Percentiles rank a stretch among this genome's conserved stretches.
phyloP scores from a whole-genome alignment of 2,329 filamentous ascomycete genomes.

The Aspergillus sp. region DNA sequence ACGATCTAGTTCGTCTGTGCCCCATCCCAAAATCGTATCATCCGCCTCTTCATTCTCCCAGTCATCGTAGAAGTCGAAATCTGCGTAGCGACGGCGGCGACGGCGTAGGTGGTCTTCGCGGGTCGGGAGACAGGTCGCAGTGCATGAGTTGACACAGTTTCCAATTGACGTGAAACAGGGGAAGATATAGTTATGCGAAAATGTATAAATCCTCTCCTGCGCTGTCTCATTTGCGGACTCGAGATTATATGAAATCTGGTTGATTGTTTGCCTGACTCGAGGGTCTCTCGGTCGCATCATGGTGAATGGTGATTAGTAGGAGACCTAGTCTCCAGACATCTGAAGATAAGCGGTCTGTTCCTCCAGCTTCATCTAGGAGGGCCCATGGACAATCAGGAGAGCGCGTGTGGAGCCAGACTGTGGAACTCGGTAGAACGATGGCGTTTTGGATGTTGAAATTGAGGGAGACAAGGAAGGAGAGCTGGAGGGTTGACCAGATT shows the following conservation, averaged over 20 bases:
- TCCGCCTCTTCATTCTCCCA: constrained; percentile 72
- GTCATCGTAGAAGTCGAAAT: constrained; percentile 98
- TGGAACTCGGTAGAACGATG: neutral
- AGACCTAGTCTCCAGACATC: constrained; percentile 31
- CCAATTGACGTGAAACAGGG: constrained; percentile 73
- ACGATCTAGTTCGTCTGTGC: constrained; percentile 80
- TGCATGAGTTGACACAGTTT: constrained; percentile 66
- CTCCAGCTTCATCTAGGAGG: constrained; percentile 12
- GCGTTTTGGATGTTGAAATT: constrained; percentile 1
- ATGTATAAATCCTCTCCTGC: constrained; percentile 86
- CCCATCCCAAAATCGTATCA: constrained; percentile 70
- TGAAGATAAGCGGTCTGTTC: neutral
- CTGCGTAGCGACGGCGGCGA: constrained; percentile 66
- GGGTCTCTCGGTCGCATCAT: constrained; percentile 72
- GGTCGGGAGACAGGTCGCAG: constrained; percentile 66
- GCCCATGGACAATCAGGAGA: constrained; percentile 14
- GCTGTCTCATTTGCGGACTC: constrained; percentile 88
- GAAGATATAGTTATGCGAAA: constrained; percentile 79
- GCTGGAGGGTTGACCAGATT: constrained; percentile 16
- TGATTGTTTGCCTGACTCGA: constrained; percentile 87
- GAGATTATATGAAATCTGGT: constrained; percentile 86
- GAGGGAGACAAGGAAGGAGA: constrained; percentile 8
- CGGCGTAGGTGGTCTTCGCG: constrained; percentile 73
- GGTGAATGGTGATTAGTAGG: constrained; percentile 19
- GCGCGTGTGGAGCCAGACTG: neutral